Base-by-base conservation (phyloP, 2,329 filamentous ascomycete genomes). In the Penicillium griseofulvum region DNA sequence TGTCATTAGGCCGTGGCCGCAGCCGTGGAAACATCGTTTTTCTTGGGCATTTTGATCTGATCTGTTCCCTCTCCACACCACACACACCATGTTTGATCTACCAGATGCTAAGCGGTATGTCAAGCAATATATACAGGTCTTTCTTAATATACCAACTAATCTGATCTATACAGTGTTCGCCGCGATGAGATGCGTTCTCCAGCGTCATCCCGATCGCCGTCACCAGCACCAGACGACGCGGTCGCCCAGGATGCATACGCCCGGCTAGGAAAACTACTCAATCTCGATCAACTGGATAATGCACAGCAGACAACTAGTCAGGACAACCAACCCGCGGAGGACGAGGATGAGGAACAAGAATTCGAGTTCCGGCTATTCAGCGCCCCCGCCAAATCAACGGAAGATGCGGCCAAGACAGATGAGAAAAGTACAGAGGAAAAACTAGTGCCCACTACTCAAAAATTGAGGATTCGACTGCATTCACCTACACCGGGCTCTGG, bases 291-390 rank as follows among this genome's bases (percentile, higher is more conserved):
- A 7, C 47, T 68, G 6, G 52, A 69, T 33, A 39, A 53, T 1
- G 34, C 55, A 5, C 28, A 47, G 8, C 43, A 57, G 19, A 19
- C 47, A 19, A n/a, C 10, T 12, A 14, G 29, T 22, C 29, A 53
- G 5, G 48, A 58, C 4, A 55, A 56, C 34, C 47, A 52, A 2
- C 37, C 48, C 17, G 54, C 45, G 2, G 56, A 64, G 2, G 11
- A 50, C 1, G 68, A 70, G 47, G 71, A 72, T 1, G 72, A 74
- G 31, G 74, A 77, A 52, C 71, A 75, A 52, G 74, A 76, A 56
- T 77, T 76, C 52, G 74, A 76, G 49, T 77, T 77, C 58, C 69
- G 74, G 8, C 57, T 77, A 14, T 77, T 77, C 64, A 73, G 68
- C 41, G 68, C 67, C 2, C 68, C 70, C 4, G 38, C 63, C 34